Base-by-base conservation (phyloP, 1,284 basidiomycete species). In the Volvariella volvacea region DNA sequence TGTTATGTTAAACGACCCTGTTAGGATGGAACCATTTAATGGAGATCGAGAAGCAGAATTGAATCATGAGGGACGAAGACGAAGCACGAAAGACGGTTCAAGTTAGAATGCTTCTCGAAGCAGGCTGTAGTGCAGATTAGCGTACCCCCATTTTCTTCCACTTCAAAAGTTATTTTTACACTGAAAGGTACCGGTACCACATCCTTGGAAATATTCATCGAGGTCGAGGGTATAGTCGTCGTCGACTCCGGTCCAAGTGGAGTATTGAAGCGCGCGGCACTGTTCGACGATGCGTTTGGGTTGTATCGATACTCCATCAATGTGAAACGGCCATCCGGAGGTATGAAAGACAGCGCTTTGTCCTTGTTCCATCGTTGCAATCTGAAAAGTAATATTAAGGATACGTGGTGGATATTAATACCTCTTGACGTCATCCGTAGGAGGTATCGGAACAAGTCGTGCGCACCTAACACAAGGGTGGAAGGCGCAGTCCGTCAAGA, bases 401-500 rank as follows among this genome's bases (percentile, higher is more conserved):
- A n/a, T n/a, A n/a, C n/a, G n/a, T n/a, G 31, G 43, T 41, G 32
- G 22, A 25, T 25, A 28, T 17, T 41, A 22, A 28, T 40, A 15
- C 30, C 20, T 20, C 39, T 12, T 15, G 21, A 36, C 31, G n/a
- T 19, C 28, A 22, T 22, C 8, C n/a, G n/a, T n/a, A n/a, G n/a
- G n/a, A n/a, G n/a, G 19, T 31, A 20, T 39, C 28, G 15, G 16
- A 44, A n/a, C 32, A 33, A 20, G 17, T 37, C 45, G 20, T 42
- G n/a, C n/a, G n/a, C 59, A 89, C 88, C 92, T 75, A 42, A 97
- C 81, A 60, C 92, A 97, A 22, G 91, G 83, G 61, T 98, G 93
- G 61, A 96, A 95, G 1, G 88, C 80, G 50, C 83, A 86, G 52
- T 95, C 88, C 2, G 72, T 67, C 50, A 97, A 67, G 30, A 82